A percentile compares a stretch with the other conserved stretches of the same genome.
phyloP scores from a whole-genome alignment of 352 stramenopile genomes.

The Phytophthora sojae region DNA sequence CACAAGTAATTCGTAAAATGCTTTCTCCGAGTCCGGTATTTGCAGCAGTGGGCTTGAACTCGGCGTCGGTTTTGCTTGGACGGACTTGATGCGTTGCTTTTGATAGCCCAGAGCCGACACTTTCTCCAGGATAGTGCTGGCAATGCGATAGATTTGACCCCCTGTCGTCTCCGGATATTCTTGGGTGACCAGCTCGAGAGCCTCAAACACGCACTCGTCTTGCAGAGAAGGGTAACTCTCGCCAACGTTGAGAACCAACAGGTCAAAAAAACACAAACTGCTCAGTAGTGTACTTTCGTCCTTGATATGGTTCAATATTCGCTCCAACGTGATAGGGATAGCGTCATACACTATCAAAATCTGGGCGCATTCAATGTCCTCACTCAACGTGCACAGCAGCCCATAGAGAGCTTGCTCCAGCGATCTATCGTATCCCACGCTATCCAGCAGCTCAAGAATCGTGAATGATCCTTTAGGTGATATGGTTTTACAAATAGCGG shows the following conservation, averaged over 20 bases:
- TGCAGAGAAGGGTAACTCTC: slow-evolving; percentile 27
- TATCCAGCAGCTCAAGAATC: slow-evolving; percentile 39
- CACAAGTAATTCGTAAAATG: slow-evolving; percentile 33
- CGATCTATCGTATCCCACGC: slow-evolving; percentile 20
- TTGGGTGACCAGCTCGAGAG: slow-evolving; percentile 22
- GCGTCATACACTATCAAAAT: slow-evolving; percentile 51
- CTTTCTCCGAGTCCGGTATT: slow-evolving; percentile 23
- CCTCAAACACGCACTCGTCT: slow-evolving; percentile 34
- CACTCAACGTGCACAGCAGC: slow-evolving; percentile 44
- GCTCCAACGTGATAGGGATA: slow-evolving; percentile 44
- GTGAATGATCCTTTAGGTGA: slow-evolving; percentile 31
- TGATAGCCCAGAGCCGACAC: slow-evolving; percentile 31
- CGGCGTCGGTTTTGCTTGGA: slow-evolving; percentile 4
- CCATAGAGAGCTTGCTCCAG: slow-evolving; percentile 43
- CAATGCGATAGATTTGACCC: slow-evolving; percentile 31
- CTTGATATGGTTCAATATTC: slow-evolving; percentile 33
- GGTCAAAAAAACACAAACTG: slow-evolving; percentile 42
- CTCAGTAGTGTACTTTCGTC: slow-evolving; percentile 42
- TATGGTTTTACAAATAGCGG: slow-evolving; percentile 30
- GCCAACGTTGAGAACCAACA: slow-evolving; percentile 33
- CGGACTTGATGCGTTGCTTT: slow-evolving; percentile 15
- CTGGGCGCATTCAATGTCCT: slow-evolving; percentile 35
- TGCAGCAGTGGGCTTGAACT: background rate
- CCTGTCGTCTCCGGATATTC: slow-evolving; percentile 29
- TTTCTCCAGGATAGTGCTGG: slow-evolving; percentile 33